Evolutionary conservation across 257 asterid species (phyloP).

Genomic region (Petunia axillaris): DNA sequence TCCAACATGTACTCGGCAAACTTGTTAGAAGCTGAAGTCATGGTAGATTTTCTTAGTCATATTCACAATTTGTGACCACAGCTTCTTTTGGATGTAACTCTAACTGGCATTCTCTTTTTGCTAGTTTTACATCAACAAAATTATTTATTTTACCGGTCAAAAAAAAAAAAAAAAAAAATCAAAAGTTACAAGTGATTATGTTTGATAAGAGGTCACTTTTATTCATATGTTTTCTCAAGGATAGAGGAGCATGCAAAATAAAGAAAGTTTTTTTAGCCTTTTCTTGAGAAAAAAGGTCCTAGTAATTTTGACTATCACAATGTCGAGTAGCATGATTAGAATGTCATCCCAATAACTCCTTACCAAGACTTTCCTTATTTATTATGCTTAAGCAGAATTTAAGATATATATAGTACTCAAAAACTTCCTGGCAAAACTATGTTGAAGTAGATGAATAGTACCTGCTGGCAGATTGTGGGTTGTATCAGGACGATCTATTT

Average conservation of each 20-base stretch:
- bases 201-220: background rate
- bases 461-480: background rate
- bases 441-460: background rate
- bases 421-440: background rate
- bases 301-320: background rate
- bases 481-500: background rate
- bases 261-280: background rate
- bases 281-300: background rate
- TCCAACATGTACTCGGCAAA: too few species aligned
- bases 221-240: background rate
- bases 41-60: too few species aligned
- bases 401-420: background rate
- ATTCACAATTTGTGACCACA: too few species aligned
- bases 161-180: too few species aligned
- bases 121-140: too few species aligned
- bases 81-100: too few species aligned
- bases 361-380: background rate
- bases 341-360: background rate
- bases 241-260: background rate
- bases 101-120: too few species aligned
- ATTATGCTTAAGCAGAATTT: background rate
- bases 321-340: background rate
- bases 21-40: too few species aligned
- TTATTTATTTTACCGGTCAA: too few species aligned
- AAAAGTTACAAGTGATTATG: too few species aligned